Evolutionary conservation across 2,329 filamentous ascomycete species (phyloP).

Genomic region (Triangularia setosa): DNA sequence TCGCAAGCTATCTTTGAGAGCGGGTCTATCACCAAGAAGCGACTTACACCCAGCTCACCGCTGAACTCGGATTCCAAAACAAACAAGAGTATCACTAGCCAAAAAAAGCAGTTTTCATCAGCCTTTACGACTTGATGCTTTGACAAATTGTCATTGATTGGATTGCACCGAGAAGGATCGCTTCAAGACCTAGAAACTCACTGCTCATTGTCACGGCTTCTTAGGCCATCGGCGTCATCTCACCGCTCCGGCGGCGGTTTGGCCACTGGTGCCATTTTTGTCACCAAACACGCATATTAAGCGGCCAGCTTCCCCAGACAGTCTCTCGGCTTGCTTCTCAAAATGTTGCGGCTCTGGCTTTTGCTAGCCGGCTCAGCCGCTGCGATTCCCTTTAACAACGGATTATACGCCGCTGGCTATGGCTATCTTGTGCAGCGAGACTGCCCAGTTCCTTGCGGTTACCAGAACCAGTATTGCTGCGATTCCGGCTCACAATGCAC

Average conservation of each 20-base stretch:
- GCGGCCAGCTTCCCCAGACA: conserved; percentile 7
- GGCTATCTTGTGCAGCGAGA: conserved; percentile 48
- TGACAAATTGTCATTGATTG: neutral
- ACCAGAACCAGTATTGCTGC: conserved; percentile 55
- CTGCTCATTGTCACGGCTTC: neutral
- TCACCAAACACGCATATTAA: neutral
- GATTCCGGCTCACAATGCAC: conserved; percentile 45
- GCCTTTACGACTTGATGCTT: neutral
- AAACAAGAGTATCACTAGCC: neutral
- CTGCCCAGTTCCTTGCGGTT: conserved; percentile 53
- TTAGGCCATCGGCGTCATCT: neutral
- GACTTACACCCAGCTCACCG: neutral
- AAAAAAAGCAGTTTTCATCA: neutral
- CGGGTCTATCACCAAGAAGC: neutral
- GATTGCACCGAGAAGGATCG: neutral
- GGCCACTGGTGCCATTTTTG: neutral
- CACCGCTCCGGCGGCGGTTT: conserved; percentile 4
- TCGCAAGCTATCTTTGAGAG: neutral
- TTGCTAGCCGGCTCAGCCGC: conserved; percentile 33
- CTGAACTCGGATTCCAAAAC: neutral
- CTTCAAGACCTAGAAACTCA: neutral
- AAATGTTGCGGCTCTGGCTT: conserved; percentile 34
- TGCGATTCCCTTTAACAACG: conserved; percentile 33
- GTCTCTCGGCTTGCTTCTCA: neutral
- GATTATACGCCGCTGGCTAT: conserved; percentile 45